Evolutionary conservation across 2,329 filamentous ascomycete species (phyloP).

Genomic region (Chaetomium olivaceum): DNA sequence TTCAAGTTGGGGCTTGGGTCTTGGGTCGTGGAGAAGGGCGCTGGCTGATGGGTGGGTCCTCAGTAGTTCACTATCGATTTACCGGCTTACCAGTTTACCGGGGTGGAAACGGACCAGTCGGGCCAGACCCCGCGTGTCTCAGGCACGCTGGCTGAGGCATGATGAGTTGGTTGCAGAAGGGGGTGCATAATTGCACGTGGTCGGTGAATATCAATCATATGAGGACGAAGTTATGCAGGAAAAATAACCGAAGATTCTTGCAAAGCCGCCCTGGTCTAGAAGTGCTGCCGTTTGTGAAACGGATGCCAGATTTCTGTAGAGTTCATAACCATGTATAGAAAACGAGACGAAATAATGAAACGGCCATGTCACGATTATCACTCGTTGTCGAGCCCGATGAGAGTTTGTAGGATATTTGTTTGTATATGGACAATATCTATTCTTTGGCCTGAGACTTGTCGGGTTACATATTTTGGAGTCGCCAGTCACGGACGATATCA

Average conservation of each 20-base stretch:
- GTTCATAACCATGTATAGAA: neutral
- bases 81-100: slow-evolving; percentile 8
- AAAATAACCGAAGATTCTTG: neutral
- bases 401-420: neutral
- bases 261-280: too few relatives aligned
- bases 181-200: neutral
- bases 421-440: too few relatives aligned
- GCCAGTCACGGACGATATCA: too few relatives aligned
- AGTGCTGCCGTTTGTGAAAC: neutral
- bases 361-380: neutral
- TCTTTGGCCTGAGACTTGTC: neutral
- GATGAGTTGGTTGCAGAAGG: neutral
- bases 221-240: neutral
- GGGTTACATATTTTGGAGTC: too few relatives aligned
- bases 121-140: slow-evolving; percentile 3
- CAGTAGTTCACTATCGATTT: slow-evolving; percentile 1
- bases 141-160: neutral
- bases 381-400: neutral
- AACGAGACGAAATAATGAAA: neutral
- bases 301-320: neutral
- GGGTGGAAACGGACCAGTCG: slow-evolving; percentile 1
- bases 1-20: neutral
- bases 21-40: slow-evolving; percentile 7
- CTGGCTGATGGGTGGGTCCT: neutral
- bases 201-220: neutral